phyloP scores from a whole-genome alignment of 192 early-diverging fungal genomes.

The Physocladia obscura region DNA sequence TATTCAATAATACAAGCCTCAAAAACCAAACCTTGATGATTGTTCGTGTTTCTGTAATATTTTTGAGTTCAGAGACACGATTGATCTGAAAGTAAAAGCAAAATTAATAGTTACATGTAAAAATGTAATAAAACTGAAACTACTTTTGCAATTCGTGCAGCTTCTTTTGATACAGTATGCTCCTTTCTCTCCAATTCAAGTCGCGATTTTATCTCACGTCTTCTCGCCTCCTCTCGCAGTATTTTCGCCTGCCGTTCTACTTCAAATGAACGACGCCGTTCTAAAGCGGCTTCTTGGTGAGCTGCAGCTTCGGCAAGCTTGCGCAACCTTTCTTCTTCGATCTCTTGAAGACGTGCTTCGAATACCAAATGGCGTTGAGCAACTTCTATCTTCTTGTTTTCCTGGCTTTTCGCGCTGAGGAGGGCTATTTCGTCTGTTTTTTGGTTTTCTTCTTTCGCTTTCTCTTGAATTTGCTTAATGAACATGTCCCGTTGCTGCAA shows the following conservation, averaged over 20 bases:
- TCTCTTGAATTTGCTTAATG: conserved; percentile 35
- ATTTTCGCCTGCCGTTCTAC: conserved; percentile 28
- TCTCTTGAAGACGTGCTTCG: conserved; percentile 25
- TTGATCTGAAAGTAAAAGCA: not conserved
- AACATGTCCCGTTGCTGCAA: conserved; percentile 26
- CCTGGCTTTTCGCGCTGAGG: conserved; percentile 25
- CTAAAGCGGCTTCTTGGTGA: conserved; percentile 32
- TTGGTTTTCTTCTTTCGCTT: conserved; percentile 34
- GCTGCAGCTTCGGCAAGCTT: conserved; percentile 26
- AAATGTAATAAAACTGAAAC: conserved; percentile 12
- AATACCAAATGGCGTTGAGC: conserved; percentile 33
- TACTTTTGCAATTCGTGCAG: conserved; percentile 32
- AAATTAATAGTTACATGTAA: not conserved
- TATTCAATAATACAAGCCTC: not conserved
- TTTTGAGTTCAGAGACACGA: conserved; percentile 18
- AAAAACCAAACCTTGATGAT: not conserved
- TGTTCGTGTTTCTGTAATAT: conserved; percentile 26
- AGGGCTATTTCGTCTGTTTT: conserved; percentile 31
- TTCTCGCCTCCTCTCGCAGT: conserved; percentile 26
- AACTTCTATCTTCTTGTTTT: conserved; percentile 35
- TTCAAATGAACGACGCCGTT: conserved; percentile 27
- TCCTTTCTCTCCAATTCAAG: conserved; percentile 28
- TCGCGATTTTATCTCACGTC: conserved; percentile 26
- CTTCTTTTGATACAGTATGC: conserved; percentile 16
- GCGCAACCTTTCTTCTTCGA: conserved; percentile 25